Evolutionary conservation across 441 rosid species (phyloP), one percentile per base, ranked within the genome.

Genomic region (Theobroma grandiflorum): DNA sequence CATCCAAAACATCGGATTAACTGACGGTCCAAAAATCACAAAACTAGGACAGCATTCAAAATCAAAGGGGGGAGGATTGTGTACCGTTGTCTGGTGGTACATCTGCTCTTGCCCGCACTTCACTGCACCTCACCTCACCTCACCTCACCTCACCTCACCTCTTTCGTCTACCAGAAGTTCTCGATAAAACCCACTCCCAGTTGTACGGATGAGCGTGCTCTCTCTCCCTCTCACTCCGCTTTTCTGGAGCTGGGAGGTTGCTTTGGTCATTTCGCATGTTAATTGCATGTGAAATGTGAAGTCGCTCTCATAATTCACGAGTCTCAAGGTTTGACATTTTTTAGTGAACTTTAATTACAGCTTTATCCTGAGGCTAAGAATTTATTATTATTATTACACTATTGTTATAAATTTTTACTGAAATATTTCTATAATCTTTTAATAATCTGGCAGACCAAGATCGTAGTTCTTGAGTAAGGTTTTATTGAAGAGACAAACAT

Each of bases 291-390:
- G 26, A 38, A 42, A 3, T 20, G 52, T 67, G 47, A 40, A 33
- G 76, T 73, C 76, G 76, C 65, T 73, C 65, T 73, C 76, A 35
- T 37, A 18, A 37, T 55, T 20, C 65, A 37, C 76, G 76, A 37
- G 31, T 53, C 59, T 72, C 64, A n/a, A 72, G 31, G 31, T 18
- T 68, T 43, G 53, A 43, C 55, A 43, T 53, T 33, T 35, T 9
- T 6, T 8, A 8, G 18, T 37, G 1, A 40, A 12, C 4, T 12
- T 49, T 49, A 11, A 49, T 2, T 26, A 26, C 31, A 26, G 31
- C 31, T 26, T 26, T 26, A 26, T 26, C 31, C 31, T 26, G 31
- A 26, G 31, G 31, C 31, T 26, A 26, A 26, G 31, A 26, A 26
- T 0, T 26, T 26, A 26, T 26, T 26, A 26, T 26, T 26, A 26